phyloP scores from a whole-genome alignment of 257 asterid genomes.

The Mitragyna speciosa region DNA sequence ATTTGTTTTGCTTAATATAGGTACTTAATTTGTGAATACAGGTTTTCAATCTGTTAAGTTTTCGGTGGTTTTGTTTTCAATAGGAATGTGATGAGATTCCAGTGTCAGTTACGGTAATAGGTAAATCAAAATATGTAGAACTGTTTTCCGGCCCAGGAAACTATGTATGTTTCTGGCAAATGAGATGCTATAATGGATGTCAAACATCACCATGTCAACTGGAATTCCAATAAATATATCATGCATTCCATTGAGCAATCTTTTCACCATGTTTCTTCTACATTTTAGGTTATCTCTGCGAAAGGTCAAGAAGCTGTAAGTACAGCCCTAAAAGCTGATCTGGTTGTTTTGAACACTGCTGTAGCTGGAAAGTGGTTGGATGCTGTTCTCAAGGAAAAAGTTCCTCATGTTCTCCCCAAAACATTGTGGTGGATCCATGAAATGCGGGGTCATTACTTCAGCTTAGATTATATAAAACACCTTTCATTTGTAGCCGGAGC shows the following conservation, averaged over 20 bases:
- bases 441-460: constrained; percentile 99
- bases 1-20: not conserved
- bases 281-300: constrained; percentile 64
- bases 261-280: not conserved
- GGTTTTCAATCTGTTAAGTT: not conserved
- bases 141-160: not conserved
- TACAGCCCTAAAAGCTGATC: constrained; percentile 81
- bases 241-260: not conserved
- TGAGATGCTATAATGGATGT: not conserved
- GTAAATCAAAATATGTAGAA: too few species aligned
- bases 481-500: constrained; percentile 99
- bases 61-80: not conserved
- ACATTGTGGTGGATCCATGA: constrained; percentile 99
- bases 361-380: constrained; percentile 99
- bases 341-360: constrained; percentile 85
- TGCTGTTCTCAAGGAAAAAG: constrained; percentile 75
- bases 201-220: not conserved
- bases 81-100: not conserved
- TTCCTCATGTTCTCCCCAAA: constrained; percentile 80
- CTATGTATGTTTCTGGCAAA: not conserved
- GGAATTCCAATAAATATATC: not conserved
- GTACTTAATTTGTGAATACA: too few species aligned
- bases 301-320: constrained; percentile 75
- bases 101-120: not conserved
- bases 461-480: constrained; percentile 85